These are phyloP conservation scores for Aspergillus sp. DNA, from an alignment of 2,329 filamentous ascomycete species.

Conservation along the genomic window DNA sequence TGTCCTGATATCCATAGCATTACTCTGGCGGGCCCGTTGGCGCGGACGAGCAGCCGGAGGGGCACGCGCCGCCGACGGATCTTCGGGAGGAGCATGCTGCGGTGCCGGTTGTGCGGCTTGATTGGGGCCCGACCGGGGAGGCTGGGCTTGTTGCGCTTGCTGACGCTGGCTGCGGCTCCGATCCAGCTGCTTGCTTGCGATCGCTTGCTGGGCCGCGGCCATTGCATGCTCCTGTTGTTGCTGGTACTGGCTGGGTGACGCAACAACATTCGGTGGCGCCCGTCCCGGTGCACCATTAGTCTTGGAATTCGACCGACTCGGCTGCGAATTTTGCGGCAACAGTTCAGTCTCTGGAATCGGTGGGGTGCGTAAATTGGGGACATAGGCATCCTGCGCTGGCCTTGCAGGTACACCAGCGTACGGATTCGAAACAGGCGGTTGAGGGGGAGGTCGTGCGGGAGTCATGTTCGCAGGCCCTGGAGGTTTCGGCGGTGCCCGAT, in stretches of 20 bases:
- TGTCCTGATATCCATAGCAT: slow-evolving; percentile 68
- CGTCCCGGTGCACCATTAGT: slow-evolving; percentile 46
- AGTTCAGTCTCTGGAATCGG: slow-evolving; percentile 47
- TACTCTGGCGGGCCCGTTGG: slow-evolving; percentile 69
- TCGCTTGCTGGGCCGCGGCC: slow-evolving; percentile 67
- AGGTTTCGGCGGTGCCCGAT: slow-evolving; percentile 78
- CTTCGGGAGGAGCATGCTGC: slow-evolving; percentile 29
- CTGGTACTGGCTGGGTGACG: slow-evolving; percentile 37
- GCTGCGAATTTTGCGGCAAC: slow-evolving; percentile 58
- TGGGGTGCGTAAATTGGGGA: slow-evolving; percentile 34
- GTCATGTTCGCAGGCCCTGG: slow-evolving; percentile 43
- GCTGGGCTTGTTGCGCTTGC: slow-evolving; percentile 40
- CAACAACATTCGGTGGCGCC: slow-evolving; percentile 29
- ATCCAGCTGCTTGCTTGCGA: slow-evolving; percentile 58
- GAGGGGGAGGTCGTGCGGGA: slow-evolving; percentile 36
- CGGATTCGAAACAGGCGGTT: slow-evolving; percentile 34
- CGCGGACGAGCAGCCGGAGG: slow-evolving; percentile 58
- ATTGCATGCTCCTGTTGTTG: slow-evolving; percentile 80
- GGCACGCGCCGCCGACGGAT: slow-evolving; percentile 34
- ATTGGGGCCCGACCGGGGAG: slow-evolving; percentile 45
- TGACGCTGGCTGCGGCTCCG: slow-evolving; percentile 66
- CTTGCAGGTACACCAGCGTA: slow-evolving; percentile 37
- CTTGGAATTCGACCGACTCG: slow-evolving; percentile 60
- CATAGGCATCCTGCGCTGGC: slow-evolving; percentile 45
- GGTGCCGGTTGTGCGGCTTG: slow-evolving; percentile 17